Evolutionary conservation across 1,139 yeast species (phyloP).

Genomic region (Eremothecium coryli): DNA sequence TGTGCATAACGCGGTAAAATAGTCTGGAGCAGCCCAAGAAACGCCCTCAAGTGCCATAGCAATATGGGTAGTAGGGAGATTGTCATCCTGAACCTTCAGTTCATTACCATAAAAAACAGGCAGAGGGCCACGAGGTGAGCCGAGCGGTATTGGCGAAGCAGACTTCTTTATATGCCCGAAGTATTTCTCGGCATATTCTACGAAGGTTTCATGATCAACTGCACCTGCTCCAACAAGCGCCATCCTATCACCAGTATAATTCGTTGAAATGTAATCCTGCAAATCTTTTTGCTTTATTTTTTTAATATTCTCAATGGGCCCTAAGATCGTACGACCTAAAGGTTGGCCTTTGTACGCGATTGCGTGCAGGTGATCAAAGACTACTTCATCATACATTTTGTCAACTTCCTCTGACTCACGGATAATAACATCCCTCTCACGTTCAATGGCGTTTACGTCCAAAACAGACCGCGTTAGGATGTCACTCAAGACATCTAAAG

Average conservation of each 20-base stretch:
- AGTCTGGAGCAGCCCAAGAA: constrained; percentile 93
- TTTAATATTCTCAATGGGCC: constrained; percentile 83
- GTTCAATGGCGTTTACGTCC: constrained; percentile 78
- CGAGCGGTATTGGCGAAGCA: constrained; percentile 47
- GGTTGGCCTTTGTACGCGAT: constrained; percentile 88
- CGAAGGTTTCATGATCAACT: constrained; percentile 78
- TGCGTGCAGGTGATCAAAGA: constrained; percentile 92
- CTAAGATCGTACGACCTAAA: constrained; percentile 92
- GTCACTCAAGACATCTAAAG: constrained; percentile 83
- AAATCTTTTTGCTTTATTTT: constrained; percentile 71
- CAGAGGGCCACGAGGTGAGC: constrained; percentile 64
- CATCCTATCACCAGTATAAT: constrained; percentile 96
- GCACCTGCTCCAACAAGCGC: constrained; percentile 95
- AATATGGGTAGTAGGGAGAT: constrained; percentile 82
- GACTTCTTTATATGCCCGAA: constrained; percentile 72
- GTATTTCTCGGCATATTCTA: constrained; percentile 60
- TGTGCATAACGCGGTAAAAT: constrained; percentile 89
- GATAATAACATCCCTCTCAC: constrained; percentile 90
- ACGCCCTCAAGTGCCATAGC: constrained; percentile 98
- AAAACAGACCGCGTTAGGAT: constrained; percentile 78
- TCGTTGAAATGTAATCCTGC: constrained; percentile 67
- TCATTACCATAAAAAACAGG: constrained; percentile 85
- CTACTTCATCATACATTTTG: constrained; percentile 96
- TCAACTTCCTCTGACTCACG: constrained; percentile 97
- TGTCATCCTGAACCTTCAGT: constrained; percentile 68